Base-by-base conservation (phyloP, 2,329 filamentous ascomycete genomes). In the Septoria linicola region DNA sequence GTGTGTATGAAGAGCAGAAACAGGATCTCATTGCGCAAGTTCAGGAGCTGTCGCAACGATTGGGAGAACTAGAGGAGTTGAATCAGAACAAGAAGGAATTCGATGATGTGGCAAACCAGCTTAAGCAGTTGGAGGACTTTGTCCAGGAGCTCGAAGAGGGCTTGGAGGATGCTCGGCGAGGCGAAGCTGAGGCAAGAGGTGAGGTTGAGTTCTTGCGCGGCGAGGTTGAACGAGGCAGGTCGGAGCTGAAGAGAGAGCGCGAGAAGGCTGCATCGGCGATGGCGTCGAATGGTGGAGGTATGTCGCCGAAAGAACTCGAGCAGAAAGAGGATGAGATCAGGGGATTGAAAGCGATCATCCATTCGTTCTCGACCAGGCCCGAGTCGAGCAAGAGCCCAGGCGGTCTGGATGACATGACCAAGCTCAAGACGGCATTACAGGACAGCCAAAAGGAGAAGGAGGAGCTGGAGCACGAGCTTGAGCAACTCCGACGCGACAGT, bases 121-220 rank as follows among this genome's bases (percentile, higher is more conserved):
- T 99, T 48, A 96, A 96, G 73, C 90, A 96, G 71, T 78, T 99
- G 1, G 93, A 97, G 68, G 92, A 97, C 68, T 80, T 97, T 27
- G 93, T 99, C 2, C 92, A 95, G 62, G 93, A 99, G 69, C 81
- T 99, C 0, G 93, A 99, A 70, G 93, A 99, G 70, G 93, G 93
- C 0, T 77, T 99, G 1, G 93, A 99, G 72, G 93, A 99, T 72
- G 91, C 93, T 41, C 80, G 93, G 48, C 81, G 93, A 49, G 93
- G 93, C 5, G 93, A 99, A 72, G 92, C 92, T 8, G 93, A 99
- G 73, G 93, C 93, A 23, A 82, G 93, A 52, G 92, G 90, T 0
- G 93, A 99, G 68, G 92, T 96, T 3, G 93, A 99, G 68, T 97
- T 97, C 66, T 73, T 99, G 30, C 80, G 93, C 21, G 93, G 93